Base-by-base conservation (phyloP, 2,329 filamentous ascomycete genomes). In the Aspergillus puulaauensis region DNA sequence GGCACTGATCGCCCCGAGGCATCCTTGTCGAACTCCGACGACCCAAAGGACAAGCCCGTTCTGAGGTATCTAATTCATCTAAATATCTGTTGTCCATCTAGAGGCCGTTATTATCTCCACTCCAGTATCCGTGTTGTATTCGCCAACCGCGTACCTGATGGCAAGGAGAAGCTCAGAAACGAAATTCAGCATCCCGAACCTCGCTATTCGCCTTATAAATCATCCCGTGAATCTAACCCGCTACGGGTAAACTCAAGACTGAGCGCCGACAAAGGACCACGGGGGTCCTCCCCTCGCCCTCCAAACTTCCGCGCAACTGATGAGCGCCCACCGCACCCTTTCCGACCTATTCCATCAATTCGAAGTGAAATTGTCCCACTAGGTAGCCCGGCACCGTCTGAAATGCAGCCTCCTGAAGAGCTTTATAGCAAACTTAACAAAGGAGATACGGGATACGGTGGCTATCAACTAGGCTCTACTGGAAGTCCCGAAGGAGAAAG, bases 71-170 rank as follows among this genome's bases (percentile, higher is more conserved):
- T 99, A 17, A 86, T 96, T 54, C 95, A 99, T 70, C 70, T 99
- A 51, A 91, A 98, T 70, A 95, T 99, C 57, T 98, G 93, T 75
- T 93, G 89, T 67, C 89, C 91, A 1, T 86, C 88, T 0, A 90
- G 88, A 62, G 91, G 90, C 6, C 86, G 93, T 12, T 96, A 88
- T 72, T 98, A 92, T 67, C 80, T 99, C 6, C 95, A 98, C 78
- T 96, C 95, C 68, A 91, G 86, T 66, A 90, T 98, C 58, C 87
- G 95, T 14, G 91, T 98, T 37, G 93, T 99, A 3, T 99, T 99
- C 72, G 95, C 95, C 54, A 98, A 98, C 70, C 86, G 95, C 24
- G 93, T 97, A 0, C 93, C 95, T 0, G 95, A 98, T 66, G 93
- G 91, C 41, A 96, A 97, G 71, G 93, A 98, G 75, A 93, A 89